Conservation (phyloP, 805 yeast genomes). For the Nakazawaea anatomiae region DNA sequence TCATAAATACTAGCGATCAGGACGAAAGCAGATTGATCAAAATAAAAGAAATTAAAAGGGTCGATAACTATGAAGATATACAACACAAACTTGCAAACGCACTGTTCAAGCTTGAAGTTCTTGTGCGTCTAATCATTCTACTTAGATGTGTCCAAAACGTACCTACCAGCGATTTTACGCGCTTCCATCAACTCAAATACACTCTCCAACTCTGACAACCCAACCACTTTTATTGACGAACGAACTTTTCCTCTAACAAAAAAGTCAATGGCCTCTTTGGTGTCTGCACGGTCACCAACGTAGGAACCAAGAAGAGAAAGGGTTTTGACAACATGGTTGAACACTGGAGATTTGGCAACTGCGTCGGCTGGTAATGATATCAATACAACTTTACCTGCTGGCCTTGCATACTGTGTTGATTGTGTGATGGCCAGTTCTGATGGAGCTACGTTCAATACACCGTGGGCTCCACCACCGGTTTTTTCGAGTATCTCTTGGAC, state of each 20-base stretch:
- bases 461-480: constrained; percentile 74
- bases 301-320: constrained; percentile 64
- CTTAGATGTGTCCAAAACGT: constrained; percentile 74
- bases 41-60: no score
- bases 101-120: not conserved
- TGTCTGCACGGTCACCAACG: constrained; percentile 76
- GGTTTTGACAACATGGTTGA: constrained; percentile 59
- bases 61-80: no score
- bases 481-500: constrained; percentile 47
- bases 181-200: constrained; percentile 75
- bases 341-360: constrained; percentile 54
- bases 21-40: no score
- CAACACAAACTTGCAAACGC: not conserved
- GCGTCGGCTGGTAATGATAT: constrained; percentile 57
- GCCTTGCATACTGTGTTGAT: constrained; percentile 55
- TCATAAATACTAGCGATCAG: no score
- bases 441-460: constrained; percentile 70
- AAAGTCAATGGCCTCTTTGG: constrained; percentile 28
- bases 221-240: constrained; percentile 56
- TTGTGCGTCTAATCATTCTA: constrained; percentile 20
- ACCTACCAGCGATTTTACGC: constrained; percentile 84
- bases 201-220: constrained; percentile 61
- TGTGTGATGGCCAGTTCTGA: constrained; percentile 61
- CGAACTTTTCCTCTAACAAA: constrained; percentile 9
- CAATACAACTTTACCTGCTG: constrained; percentile 63